Base-by-base conservation (phyloP, 2,329 filamentous ascomycete genomes). In the Ophiocordyceps unilateralis region DNA sequence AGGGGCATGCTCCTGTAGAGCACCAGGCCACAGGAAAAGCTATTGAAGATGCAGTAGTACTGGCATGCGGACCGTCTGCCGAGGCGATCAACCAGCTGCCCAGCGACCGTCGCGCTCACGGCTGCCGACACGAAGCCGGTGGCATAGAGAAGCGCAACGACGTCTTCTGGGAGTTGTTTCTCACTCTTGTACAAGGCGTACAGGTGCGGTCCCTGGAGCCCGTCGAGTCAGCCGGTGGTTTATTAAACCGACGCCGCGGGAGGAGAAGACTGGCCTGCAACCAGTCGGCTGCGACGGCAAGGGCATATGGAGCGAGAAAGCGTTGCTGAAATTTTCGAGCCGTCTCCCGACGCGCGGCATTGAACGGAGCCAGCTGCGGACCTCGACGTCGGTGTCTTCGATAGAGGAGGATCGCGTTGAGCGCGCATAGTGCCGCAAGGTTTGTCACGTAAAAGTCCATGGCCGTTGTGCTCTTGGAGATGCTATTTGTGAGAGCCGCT, bases 111-210 rank as follows among this genome's bases (percentile, higher is more conserved):
- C 17, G 61, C 69, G 36, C 66, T 67, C 19, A 67, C 47, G 39
- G 64, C 70, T 8, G 64, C 67, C 1, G 67, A 64, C 24, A 72
- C 51, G 53, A 74, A 73, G 20, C 69, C 61, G 15, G 61, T 59
- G 5, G 64, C 62, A 49, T 67, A 69, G 11, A 70, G 55, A 26
- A 55, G 56, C 23, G 65, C 67, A n/a, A 69, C 64, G 3, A 55
- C 50, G 40, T 60, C 57, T 47, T 70, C 68, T 5, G 62, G 53
- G 1, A 70, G 58, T 5, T 57, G 50, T 45, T 69, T 68, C 41
- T 69, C 64, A 50, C 70, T 64, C 54, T 66, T 69, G 57, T 70
- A 72, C 10, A 70, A 63, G 4, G 66, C 66, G 49, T 72, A 72
- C 36, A 70, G 65, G 42, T 69, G 66, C 5, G 67, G 66, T 1